Conservation (phyloP, 2,329 filamentous ascomycete species). For the Colletotrichum tropicicola region DNA sequence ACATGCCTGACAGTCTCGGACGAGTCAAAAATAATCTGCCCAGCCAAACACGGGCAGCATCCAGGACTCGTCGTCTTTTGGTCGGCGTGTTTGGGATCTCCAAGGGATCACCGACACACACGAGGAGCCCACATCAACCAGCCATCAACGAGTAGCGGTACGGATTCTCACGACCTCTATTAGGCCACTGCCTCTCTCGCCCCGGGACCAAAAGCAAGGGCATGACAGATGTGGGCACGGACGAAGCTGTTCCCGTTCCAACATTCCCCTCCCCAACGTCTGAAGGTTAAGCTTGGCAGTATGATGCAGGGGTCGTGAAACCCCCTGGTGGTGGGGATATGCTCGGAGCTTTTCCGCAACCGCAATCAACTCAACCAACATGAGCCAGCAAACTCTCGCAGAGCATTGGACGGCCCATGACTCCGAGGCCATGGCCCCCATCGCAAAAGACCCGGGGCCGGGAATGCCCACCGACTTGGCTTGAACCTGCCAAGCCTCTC, state of each 20-base stretch:
- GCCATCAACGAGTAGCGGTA: neutral
- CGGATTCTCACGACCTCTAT: neutral
- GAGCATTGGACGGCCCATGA: neutral
- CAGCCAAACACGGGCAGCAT: neutral
- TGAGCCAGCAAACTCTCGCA: neutral
- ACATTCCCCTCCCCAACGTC: constrained; percentile 10
- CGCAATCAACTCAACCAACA: neutral
- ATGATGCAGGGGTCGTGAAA: constrained; percentile 29
- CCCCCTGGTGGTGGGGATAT: constrained; percentile 10
- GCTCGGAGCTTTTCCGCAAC: constrained; percentile 19
- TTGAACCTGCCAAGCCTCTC: neutral
- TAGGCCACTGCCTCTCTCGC: neutral
- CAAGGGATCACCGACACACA: constrained; percentile 16
- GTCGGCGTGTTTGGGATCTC: constrained; percentile 19
- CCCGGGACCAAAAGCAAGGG: neutral
- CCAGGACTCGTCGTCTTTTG: neutral
- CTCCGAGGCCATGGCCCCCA: neutral
- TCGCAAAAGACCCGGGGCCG: neutral
- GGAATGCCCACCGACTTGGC: neutral
- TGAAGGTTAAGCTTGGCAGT: constrained; percentile 29
- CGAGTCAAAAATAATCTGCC: neutral
- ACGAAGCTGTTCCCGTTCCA: constrained; percentile 12
- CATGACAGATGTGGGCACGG: constrained; percentile 19
- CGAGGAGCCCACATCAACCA: neutral
- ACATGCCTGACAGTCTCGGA: neutral